phyloP scores from a whole-genome alignment of 108 stramenopile genomes.

The Nannochloropsis oceanica region DNA sequence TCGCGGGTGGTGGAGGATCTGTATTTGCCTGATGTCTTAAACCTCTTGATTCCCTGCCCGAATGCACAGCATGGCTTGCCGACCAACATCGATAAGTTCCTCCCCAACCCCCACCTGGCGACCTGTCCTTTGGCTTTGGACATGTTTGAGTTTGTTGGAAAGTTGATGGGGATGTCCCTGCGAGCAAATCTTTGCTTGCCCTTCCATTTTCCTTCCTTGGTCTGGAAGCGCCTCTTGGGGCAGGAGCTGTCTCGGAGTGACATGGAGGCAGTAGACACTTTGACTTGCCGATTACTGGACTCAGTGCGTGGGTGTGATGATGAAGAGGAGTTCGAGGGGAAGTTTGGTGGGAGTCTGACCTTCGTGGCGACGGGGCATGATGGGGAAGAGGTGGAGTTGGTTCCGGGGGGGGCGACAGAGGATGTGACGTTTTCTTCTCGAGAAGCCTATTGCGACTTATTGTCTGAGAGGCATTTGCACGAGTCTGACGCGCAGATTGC shows the following conservation, averaged over 20 bases:
- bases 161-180: conserved; percentile 42
- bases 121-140: conserved; percentile 29
- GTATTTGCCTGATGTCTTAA: conserved; percentile 22
- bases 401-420: conserved; percentile 26
- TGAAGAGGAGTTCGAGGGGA: conserved; percentile 20
- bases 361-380: conserved; percentile 36
- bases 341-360: conserved; percentile 24
- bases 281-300: conserved; percentile 33
- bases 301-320: conserved; percentile 25
- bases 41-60: conserved; percentile 33
- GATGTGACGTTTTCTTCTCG: conserved; percentile 40
- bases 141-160: conserved; percentile 41
- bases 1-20: conserved; percentile 39
- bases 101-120: conserved; percentile 34
- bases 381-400: conserved; percentile 36
- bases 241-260: conserved; percentile 19
- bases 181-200: conserved; percentile 34
- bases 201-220: conserved; percentile 36
- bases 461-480: conserved; percentile 12
- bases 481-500: conserved; percentile 41
- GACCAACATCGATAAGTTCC: conserved; percentile 36
- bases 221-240: conserved; percentile 37
- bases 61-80: conserved; percentile 20
- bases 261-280: conserved; percentile 24
- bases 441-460: conserved; percentile 19